Conservation (phyloP, 345 rosid genomes). For the Gossypium herbaceum region DNA sequence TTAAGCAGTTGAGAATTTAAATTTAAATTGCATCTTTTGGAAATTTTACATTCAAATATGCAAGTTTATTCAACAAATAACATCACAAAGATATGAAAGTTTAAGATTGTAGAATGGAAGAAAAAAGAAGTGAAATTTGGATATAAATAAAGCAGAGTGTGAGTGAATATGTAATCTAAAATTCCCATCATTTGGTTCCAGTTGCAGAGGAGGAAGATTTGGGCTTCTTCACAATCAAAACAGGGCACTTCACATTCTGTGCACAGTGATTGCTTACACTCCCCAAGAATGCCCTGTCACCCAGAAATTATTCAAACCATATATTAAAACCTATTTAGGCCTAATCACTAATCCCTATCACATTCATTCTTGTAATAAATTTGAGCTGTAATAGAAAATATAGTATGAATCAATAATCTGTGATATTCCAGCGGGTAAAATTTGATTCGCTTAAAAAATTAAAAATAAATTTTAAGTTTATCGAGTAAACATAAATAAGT, state of each 20-base stretch:
- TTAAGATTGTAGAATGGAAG: not conserved
- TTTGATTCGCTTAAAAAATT: no score
- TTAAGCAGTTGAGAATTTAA: no score
- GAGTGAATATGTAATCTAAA: not conserved
- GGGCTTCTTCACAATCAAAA: constrained; percentile 43
- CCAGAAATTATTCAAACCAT: not conserved
- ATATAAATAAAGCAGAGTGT: not conserved
- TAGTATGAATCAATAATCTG: no score
- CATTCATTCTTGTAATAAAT: no score
- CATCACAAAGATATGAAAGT: not conserved
- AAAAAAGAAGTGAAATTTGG: not conserved
- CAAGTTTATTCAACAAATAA: not conserved
- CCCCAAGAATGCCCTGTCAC: constrained; percentile 46
- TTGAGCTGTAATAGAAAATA: no score
- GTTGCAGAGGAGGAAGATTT: constrained; percentile 17
- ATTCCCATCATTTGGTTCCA: not conserved
- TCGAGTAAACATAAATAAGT: no score
- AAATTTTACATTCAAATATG: no score
- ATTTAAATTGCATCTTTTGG: no score
- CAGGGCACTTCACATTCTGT: constrained; percentile 37
- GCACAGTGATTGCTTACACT: constrained; percentile 70
- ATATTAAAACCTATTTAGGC: no score
- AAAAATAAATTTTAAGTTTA: no score
- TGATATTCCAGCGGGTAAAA: no score
- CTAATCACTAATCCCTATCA: no score